Evolutionary conservation across 495 filamentous ascomycete genomes (phyloP), one percentile per base, ranked within the genome.

Genomic region (Tuber indicum): DNA sequence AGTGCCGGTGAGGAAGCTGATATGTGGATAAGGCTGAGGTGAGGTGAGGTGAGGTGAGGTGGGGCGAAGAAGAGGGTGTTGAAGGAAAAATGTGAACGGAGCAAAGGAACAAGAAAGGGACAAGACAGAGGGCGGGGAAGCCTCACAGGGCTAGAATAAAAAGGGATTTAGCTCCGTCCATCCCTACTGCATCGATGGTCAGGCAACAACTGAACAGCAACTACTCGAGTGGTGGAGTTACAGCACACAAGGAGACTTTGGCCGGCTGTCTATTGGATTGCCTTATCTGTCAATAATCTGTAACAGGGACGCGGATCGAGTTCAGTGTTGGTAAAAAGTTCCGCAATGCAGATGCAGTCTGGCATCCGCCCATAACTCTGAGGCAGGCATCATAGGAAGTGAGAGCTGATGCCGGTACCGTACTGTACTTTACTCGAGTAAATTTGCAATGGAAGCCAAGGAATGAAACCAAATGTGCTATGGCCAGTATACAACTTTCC

Each of bases 141-240:
- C 58, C 58, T 36, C 58, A 12, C 58, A 66, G 58, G 58, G 58
- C 58, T 66, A 66, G 58, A 66, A 66, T 62, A 36, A 36, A 66
- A 66, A 66, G 58, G 52, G 58, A 66, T 66, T 66, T 66, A 66
- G 58, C n/a, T 36, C 58, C 1, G 26, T 36, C 58, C 12, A 36
- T 66, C 32, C 58, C 58, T 36, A 66, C 58, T 66, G 58, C 58
- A 66, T 66, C 58, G 39, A 41, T 41, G 39, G 58, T 26, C 58
- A 66, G 58, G 58, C 26, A 36, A 16, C 26, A 66, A 66, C 16
- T 66, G 26, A 36, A 66, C 58, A 66, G 58, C 58, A 66, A 3
- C 52, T 62, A 62, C 46, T 49, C 46, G 45, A 52, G 49, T 10
- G 12, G 58, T 12, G 12, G 58, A 66, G 58, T 66, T 66, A 66